These are phyloP conservation scores for Kitagawia praeruptora DNA, from an alignment of 129 eudicot species.

Conservation along the genomic window DNA sequence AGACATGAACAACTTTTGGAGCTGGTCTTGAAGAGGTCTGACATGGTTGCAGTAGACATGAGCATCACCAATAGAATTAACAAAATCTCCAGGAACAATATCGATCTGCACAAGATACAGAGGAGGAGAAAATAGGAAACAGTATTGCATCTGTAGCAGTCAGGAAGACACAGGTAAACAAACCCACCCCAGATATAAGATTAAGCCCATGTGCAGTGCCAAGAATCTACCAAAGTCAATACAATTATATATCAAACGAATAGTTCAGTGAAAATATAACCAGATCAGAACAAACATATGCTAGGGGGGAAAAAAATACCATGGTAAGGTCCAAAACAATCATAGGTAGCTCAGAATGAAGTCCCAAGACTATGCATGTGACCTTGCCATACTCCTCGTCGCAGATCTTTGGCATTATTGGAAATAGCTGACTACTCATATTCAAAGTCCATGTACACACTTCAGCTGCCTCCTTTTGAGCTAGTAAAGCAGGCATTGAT, in stretches of 20 bases:
- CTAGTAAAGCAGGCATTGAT: not conserved
- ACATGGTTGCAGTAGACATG: constrained; percentile 71
- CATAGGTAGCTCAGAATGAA: constrained; percentile 73
- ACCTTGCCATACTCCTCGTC: constrained; percentile 54
- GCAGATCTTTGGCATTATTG: constrained; percentile 41
- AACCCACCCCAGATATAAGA: constrained; percentile 62
- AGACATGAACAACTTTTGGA: constrained; percentile 49
- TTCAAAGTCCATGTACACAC: not conserved
- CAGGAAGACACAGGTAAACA: constrained; percentile 59
- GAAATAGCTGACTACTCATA: not conserved
- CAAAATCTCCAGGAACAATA: constrained; percentile 85
- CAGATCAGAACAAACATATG: constrained; percentile 7
- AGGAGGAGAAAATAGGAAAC: constrained; percentile 61
- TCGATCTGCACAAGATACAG: constrained; percentile 39
- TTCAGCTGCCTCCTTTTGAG: not conserved
- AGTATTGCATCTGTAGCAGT: constrained; percentile 59
- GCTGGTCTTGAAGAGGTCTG: constrained; percentile 78
- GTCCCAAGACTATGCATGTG: constrained; percentile 65
- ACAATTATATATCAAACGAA: constrained; percentile 15
- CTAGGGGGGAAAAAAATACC: constrained; percentile 32
- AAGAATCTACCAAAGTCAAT: constrained; percentile 45
- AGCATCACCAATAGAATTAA: no score
- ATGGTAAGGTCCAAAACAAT: constrained; percentile 69
- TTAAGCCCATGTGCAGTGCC: constrained; percentile 81
- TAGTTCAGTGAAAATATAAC: no score